phyloP scores from a whole-genome alignment of 2,329 filamentous ascomycete species.

The Hymenoscyphus linearis region DNA sequence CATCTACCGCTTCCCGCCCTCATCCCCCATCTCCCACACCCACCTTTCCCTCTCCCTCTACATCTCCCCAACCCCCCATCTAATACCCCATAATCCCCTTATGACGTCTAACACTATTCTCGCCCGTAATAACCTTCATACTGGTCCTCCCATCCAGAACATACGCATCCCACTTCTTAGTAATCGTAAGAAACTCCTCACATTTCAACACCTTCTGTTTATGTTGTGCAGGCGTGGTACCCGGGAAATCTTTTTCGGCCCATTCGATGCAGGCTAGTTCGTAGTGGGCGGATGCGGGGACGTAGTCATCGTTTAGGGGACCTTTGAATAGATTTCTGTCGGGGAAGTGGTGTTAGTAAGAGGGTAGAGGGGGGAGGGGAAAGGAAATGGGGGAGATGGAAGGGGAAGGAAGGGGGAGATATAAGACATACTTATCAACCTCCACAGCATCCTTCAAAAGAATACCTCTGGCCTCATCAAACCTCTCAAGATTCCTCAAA shows the following conservation, averaged over 20 bases:
- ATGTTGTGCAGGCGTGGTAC: conserved; percentile 26
- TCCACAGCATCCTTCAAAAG: conserved; percentile 58
- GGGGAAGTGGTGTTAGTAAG: conserved; percentile 15
- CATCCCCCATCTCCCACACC: too few species aligned
- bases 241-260: conserved; percentile 49
- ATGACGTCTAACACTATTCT: conserved; percentile 26
- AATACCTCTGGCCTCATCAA: conserved; percentile 59
- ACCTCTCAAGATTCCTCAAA: conserved; percentile 56
- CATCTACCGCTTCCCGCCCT: too few species aligned
- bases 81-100: conserved; percentile 21
- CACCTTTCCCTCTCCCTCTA: neutral
- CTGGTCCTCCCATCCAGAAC: conserved; percentile 70
- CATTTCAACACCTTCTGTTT: conserved; percentile 52
- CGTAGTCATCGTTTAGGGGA: conserved; percentile 61
- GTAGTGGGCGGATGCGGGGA: conserved; percentile 71
- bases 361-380: neutral
- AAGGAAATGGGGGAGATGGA: too few species aligned
- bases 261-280: conserved; percentile 78
- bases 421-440: conserved; percentile 58
- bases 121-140: conserved; percentile 44
- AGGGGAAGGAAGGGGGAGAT: too few species aligned
- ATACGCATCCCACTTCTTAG: conserved; percentile 64
- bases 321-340: conserved; percentile 51
- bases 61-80: neutral
- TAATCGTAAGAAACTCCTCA: conserved; percentile 59